Evolutionary conservation across 1,284 basidiomycete species (phyloP), one percentile per base, ranked within the genome.

Genomic region (Leccinum insolens): DNA sequence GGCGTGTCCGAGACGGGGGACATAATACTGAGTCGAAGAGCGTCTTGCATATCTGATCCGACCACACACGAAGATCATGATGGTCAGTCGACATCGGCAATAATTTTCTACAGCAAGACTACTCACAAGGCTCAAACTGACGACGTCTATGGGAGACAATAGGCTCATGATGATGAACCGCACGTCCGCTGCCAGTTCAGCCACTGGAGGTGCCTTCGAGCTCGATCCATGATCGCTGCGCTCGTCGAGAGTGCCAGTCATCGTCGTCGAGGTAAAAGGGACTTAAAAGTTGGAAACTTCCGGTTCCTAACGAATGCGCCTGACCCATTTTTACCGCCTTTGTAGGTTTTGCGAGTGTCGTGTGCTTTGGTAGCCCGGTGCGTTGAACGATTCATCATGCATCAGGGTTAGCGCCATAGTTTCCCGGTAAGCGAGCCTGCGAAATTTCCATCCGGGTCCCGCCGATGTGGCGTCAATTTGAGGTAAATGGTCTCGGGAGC

Each of bases 81-180:
- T 34, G 67, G 34, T 62, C 22, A 14, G 4, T 64, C n/a, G 2
- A 4, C 0, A 14, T 17, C 14, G n/a, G n/a, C n/a, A n/a, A 62
- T 20, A 41, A n/a, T 28, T 7, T n/a, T 4, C 15, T 3, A 22
- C 20, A 25, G 20, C 6, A 58, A 8, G 4, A 4, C n/a, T 7
- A 75, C 76, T 77, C 46, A 79, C 76, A 22, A 67, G 73, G 61
- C 76, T 66, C 63, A 79, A 62, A 41, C 62, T 68, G 34, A 76
- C 64, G 57, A 77, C 46, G 34, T 77, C 77, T 2, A 68, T 64
- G 0, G 78, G 71, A 34, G 75, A 74, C 52, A 79, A 57, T 11
- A 76, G 64, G 62, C 68, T 37, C 77, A 79, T 79, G 61, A 79
- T 71, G 39, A 76, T 68, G 55, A 77, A 69, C 75, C 77, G 79